Percentiles rank a stretch among this genome's conserved stretches.
Conservation (phyloP, 305 asterid species). For the Plantago lanceolata region DNA sequence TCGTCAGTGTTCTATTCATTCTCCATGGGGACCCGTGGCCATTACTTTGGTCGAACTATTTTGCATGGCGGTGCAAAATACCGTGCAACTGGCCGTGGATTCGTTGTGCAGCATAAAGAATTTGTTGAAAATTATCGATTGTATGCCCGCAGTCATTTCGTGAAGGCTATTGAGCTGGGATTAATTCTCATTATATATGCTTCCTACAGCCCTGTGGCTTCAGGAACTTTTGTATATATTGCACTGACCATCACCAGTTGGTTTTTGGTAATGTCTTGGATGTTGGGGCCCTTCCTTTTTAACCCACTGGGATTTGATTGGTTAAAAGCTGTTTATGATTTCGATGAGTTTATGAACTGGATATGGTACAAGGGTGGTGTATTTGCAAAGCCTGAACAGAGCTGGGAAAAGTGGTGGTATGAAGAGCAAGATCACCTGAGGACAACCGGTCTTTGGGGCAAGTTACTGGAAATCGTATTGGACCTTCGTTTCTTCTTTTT, state of each 20-base stretch:
- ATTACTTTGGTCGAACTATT: conserved; percentile 48
- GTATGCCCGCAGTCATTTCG: conserved; percentile 50
- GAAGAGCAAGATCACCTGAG: conserved; percentile 67
- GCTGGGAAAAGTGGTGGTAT: conserved; percentile 69
- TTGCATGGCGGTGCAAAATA: conserved; percentile 53
- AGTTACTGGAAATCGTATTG: conserved; percentile 45
- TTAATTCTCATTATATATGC: conserved; percentile 45
- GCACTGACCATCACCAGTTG: conserved; percentile 59
- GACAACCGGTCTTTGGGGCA: conserved; percentile 60
- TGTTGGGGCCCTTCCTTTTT: conserved; percentile 53
- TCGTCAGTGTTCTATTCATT: conserved; percentile 62
- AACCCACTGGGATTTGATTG: conserved; percentile 71
- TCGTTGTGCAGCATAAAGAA: conserved; percentile 49
- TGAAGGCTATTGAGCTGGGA: conserved; percentile 54
- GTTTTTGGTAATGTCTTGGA: conserved; percentile 62
- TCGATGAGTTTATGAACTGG: conserved; percentile 62
- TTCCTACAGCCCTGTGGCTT: conserved; percentile 41
- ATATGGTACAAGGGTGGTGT: conserved; percentile 63
- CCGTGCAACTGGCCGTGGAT: conserved; percentile 53
- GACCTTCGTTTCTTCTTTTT: conserved; percentile 61
- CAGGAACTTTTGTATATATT: conserved; percentile 45
- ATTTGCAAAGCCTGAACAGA: conserved; percentile 55
- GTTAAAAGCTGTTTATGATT: conserved; percentile 59
- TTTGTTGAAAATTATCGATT: conserved; percentile 45
- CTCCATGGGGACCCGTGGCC: conserved; percentile 72